phyloP scores from a whole-genome alignment of 2,329 filamentous ascomycete genomes.

The Sphaceloma murrayae region DNA sequence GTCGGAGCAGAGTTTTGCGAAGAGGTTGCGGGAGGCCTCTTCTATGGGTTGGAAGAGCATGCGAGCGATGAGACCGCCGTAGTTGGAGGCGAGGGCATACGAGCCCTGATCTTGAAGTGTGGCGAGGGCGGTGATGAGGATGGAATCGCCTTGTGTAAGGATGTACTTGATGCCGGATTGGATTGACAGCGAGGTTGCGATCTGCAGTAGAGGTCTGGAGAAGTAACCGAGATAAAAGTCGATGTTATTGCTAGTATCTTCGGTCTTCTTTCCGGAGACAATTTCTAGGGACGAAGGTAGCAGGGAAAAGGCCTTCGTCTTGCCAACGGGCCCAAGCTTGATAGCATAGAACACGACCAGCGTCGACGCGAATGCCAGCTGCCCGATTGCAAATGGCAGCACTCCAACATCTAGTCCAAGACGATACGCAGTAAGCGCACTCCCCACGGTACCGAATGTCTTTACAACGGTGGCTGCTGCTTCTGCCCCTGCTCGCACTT shows the following conservation, averaged over 20 bases:
- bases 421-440: slow-evolving; percentile 55
- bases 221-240: slow-evolving; percentile 54
- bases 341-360: slow-evolving; percentile 62
- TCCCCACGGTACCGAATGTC: slow-evolving; percentile 63
- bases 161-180: slow-evolving; percentile 88
- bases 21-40: slow-evolving; percentile 83
- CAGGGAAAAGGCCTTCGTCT: slow-evolving; percentile 57
- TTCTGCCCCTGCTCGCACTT: slow-evolving; percentile 71
- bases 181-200: slow-evolving; percentile 73
- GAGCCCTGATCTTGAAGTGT: slow-evolving; percentile 74
- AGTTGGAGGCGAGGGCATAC: slow-evolving; percentile 90
- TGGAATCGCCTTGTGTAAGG: slow-evolving; percentile 86
- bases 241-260: slow-evolving; percentile 23
- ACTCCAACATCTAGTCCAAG: slow-evolving; percentile 54
- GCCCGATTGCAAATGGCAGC: slow-evolving; percentile 80
- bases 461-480: slow-evolving; percentile 68
- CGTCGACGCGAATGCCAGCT: slow-evolving; percentile 62
- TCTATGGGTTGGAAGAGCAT: slow-evolving; percentile 92
- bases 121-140: slow-evolving; percentile 72
- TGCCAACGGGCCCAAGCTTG: slow-evolving; percentile 50
- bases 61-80: slow-evolving; percentile 74
- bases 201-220: slow-evolving; percentile 57
- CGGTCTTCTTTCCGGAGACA: slow-evolving; percentile 31
- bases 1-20: slow-evolving; percentile 68
- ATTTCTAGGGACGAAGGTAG: slow-evolving; percentile 39